Evolutionary conservation across 164 flowering plant species (phyloP).

Genomic region (Magnolia sinica): DNA sequence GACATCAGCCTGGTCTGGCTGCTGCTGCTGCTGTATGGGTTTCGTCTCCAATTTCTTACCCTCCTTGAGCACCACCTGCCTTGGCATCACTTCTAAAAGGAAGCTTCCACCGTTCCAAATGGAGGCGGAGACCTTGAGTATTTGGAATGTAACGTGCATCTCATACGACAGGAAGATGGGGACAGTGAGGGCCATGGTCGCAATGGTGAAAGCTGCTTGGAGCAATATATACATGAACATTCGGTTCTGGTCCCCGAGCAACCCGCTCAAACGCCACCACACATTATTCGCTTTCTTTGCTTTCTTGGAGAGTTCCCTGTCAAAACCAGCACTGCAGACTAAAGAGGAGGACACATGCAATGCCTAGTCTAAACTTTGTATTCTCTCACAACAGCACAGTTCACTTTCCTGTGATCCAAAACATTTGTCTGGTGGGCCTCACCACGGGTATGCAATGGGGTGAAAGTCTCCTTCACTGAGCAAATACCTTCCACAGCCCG

Average conservation of each 20-base stretch:
- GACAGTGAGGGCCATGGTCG: slow-evolving; percentile 88
- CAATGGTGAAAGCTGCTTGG: slow-evolving; percentile 84
- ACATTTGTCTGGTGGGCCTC: too few species aligned
- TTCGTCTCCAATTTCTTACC: slow-evolving; percentile 65
- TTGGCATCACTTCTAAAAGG: slow-evolving; percentile 90
- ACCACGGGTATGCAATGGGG: too few species aligned
- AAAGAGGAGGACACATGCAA: too few species aligned
- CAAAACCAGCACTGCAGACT: not conserved
- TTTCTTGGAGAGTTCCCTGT: slow-evolving; percentile 92
- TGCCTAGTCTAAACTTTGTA: too few species aligned
- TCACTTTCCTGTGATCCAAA: too few species aligned
- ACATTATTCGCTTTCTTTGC: slow-evolving; percentile 86
- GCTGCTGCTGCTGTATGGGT: slow-evolving; percentile 14
- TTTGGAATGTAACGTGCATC: slow-evolving; percentile 68
- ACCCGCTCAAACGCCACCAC: slow-evolving; percentile 95
- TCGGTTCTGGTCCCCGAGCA: slow-evolving; percentile 93
- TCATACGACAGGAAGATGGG: slow-evolving; percentile 85
- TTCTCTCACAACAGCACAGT: too few species aligned
- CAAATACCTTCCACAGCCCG: too few species aligned
- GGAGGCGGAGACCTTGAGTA: slow-evolving; percentile 82
- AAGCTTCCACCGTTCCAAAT: slow-evolving; percentile 96
- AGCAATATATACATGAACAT: slow-evolving; percentile 73
- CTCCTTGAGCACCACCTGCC: slow-evolving; percentile 86
- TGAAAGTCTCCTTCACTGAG: too few species aligned
- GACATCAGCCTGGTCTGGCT: not conserved